phyloP scores from a whole-genome alignment of 306 rosid species.

The Corylus heterophylla region DNA sequence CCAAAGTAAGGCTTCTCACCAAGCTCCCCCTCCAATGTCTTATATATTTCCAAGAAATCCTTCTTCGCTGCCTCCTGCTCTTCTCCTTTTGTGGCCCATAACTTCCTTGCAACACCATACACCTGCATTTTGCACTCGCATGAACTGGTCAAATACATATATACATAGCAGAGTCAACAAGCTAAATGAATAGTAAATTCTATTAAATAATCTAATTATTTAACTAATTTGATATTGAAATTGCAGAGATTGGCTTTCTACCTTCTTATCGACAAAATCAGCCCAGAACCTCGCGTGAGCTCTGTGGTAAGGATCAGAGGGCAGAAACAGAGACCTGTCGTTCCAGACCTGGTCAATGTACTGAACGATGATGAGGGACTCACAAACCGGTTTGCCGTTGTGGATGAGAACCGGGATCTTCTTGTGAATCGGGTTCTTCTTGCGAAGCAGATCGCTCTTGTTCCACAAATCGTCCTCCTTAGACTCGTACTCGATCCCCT shows the following conservation, averaged over 20 bases:
- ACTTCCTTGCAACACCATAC: slow-evolving; percentile 25
- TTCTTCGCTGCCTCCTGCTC: slow-evolving; percentile 32
- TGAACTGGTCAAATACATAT: too few species aligned
- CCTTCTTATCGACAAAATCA: slow-evolving; percentile 35
- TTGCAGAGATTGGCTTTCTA: background rate
- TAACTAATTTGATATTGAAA: too few species aligned
- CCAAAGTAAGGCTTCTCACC: background rate
- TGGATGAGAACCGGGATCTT: background rate
- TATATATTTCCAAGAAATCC: slow-evolving; percentile 9
- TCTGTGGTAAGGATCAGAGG: slow-evolving; percentile 37
- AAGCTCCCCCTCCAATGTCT: slow-evolving; percentile 19
- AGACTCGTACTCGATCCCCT: slow-evolving; percentile 33
- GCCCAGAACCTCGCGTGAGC: slow-evolving; percentile 41
- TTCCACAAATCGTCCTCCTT: slow-evolving; percentile 32
- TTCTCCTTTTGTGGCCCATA: slow-evolving; percentile 34
- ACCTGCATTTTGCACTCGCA: slow-evolving; percentile 33
- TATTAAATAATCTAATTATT: too few species aligned
- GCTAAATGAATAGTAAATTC: too few species aligned
- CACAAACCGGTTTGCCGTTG: background rate
- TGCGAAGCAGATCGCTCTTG: slow-evolving; percentile 33
- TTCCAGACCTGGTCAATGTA: slow-evolving; percentile 46
- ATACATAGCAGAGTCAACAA: too few species aligned
- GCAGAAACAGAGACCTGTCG: slow-evolving; percentile 21
- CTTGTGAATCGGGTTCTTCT: slow-evolving; percentile 46
- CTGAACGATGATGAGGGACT: slow-evolving; percentile 36